Evolutionary conservation across 78 protist genomes (phyloP).

Genomic region (Diacronema lutheri): DNA sequence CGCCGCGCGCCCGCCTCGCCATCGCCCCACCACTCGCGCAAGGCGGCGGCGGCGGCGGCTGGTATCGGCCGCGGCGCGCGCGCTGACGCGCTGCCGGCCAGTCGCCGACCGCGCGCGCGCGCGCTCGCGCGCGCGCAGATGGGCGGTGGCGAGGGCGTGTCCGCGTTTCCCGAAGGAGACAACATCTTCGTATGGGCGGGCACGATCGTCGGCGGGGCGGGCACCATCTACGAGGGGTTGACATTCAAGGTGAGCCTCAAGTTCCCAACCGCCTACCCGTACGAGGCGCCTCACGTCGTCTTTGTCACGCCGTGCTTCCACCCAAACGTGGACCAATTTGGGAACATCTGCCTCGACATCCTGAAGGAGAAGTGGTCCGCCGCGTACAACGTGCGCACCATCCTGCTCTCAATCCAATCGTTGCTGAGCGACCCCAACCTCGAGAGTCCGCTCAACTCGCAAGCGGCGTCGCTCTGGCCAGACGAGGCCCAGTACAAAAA

Average conservation of each 20-base stretch:
- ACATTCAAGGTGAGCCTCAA: constrained; percentile 66
- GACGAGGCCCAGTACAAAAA: constrained; percentile 45
- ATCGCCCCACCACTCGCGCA: no score
- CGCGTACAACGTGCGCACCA: constrained; percentile 70
- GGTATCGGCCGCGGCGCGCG: no score
- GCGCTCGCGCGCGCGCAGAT: no score
- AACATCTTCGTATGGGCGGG: constrained; percentile 79
- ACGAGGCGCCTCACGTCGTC: constrained; percentile 79
- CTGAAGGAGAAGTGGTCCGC: constrained; percentile 89
- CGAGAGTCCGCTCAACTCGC: constrained; percentile 80
- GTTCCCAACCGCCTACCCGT: constrained; percentile 81
- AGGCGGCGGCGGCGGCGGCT: no score
- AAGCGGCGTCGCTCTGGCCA: constrained; percentile 88
- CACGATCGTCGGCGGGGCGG: constrained; percentile 69
- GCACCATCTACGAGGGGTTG: constrained; percentile 80
- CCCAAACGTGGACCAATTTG: constrained; percentile 84
- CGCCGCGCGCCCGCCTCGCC: no score
- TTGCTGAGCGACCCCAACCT: constrained; percentile 86
- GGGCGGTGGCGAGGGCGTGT: not conserved
- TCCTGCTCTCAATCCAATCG: constrained; percentile 80
- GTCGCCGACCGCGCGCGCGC: no score
- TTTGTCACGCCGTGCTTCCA: constrained; percentile 86
- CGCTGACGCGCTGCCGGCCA: no score
- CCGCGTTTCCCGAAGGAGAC: constrained; percentile 67
- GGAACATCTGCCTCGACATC: constrained; percentile 87